Conservation (phyloP, 2,329 filamentous ascomycete species). For the Penicillium crustosum region DNA sequence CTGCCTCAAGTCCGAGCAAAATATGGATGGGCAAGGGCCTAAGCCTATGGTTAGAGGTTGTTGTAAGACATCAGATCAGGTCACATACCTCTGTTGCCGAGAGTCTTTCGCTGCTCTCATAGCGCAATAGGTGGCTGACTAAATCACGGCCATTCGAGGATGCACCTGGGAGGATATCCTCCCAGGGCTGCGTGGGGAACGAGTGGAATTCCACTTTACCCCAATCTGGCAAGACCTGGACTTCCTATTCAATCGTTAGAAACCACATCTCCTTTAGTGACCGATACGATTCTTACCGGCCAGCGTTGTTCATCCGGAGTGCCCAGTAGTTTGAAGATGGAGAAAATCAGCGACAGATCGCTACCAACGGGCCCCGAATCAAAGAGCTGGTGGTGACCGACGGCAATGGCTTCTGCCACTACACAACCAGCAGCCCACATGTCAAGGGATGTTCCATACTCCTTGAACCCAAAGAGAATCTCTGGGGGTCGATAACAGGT, state of each 20-base stretch:
- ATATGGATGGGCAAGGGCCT: constrained; percentile 44
- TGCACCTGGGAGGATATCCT: constrained; percentile 64
- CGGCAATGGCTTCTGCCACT: constrained; percentile 69
- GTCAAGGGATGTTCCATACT: constrained; percentile 72
- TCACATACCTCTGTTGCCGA: constrained; percentile 62
- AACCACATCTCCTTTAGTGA: background rate
- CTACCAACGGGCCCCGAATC: constrained; percentile 87
- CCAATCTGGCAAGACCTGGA: constrained; percentile 71
- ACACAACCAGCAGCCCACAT: constrained; percentile 88
- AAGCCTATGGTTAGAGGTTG: constrained; percentile 16
- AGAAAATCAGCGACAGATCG: constrained; percentile 85
- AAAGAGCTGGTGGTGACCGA: constrained; percentile 66
- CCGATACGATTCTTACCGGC: constrained; percentile 61
- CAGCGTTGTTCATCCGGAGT: constrained; percentile 78
- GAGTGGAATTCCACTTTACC: constrained; percentile 77
- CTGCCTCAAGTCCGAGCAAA: constrained; percentile 26
- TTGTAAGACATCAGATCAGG: background rate
- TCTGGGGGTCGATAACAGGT: constrained; percentile 90
- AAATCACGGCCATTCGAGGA: constrained; percentile 62
- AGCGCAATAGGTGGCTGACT: constrained; percentile 67
- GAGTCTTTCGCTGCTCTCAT: constrained; percentile 66
- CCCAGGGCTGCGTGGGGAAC: constrained; percentile 69
- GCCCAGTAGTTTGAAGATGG: constrained; percentile 87
- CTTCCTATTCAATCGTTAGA: constrained; percentile 30
- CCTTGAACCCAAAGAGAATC: constrained; percentile 76